phyloP scores from a whole-genome alignment of 2,329 filamentous ascomycete genomes.

The Teratosphaeria pseudoeucalypti region DNA sequence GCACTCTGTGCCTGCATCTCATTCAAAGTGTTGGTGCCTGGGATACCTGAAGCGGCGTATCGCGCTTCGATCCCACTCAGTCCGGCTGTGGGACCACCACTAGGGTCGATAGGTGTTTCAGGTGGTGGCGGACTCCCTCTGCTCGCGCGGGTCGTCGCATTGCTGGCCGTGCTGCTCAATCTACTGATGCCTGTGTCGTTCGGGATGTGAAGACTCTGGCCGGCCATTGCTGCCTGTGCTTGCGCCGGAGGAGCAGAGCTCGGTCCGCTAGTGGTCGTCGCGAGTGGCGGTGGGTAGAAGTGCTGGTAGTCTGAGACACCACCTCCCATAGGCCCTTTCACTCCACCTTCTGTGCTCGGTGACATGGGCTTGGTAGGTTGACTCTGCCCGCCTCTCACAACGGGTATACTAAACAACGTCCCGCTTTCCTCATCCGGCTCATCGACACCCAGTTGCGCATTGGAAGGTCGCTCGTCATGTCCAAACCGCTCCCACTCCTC shows the following conservation, averaged over 20 bases:
- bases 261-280: slow-evolving; percentile 10
- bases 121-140: slow-evolving; percentile 90
- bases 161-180: slow-evolving; percentile 75
- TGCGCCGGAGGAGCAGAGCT: slow-evolving; percentile 6
- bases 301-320: slow-evolving; percentile 28
- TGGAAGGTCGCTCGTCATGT: background rate
- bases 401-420: slow-evolving; percentile 10
- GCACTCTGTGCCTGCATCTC: slow-evolving; percentile 65
- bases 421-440: slow-evolving; percentile 7
- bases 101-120: slow-evolving; percentile 60
- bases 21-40: slow-evolving; percentile 71
- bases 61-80: slow-evolving; percentile 75
- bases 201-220: slow-evolving; percentile 36
- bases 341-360: slow-evolving; percentile 2
- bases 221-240: slow-evolving; percentile 9
- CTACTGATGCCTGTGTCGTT: slow-evolving; percentile 46
- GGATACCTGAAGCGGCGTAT: slow-evolving; percentile 84
- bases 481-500: background rate
- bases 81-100: slow-evolving; percentile 7
- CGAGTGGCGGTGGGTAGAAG: slow-evolving; percentile 48
- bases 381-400: slow-evolving; percentile 3
- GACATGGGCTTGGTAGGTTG: background rate
- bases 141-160: slow-evolving; percentile 82
- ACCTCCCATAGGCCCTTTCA: slow-evolving; percentile 3
- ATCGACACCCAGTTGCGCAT: slow-evolving; percentile 36